Percentiles rank a stretch among this genome's conserved stretches.
Evolutionary conservation across 129 eudicot species (phyloP).

Genomic region (Escallonia herrerae): DNA sequence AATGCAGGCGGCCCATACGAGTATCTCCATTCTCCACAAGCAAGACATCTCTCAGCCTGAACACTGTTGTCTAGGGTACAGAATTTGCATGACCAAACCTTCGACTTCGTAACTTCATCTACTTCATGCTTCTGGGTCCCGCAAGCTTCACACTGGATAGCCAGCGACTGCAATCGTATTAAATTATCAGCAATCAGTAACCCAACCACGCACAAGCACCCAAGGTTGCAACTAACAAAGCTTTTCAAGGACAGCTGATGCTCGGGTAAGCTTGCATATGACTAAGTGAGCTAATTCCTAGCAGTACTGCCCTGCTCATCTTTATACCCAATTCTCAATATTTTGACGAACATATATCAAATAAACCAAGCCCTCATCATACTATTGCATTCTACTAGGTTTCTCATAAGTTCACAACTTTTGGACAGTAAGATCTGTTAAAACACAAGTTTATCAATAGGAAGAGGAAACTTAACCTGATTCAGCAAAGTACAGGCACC

Average conservation of each 20-base stretch:
- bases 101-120: slow-evolving; percentile 25
- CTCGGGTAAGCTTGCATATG: no score
- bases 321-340: no score
- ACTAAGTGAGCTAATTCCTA: no score
- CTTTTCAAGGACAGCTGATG: no score
- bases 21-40: slow-evolving; percentile 92
- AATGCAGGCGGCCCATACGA: slow-evolving; percentile 64
- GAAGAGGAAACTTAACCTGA: slow-evolving; percentile 33
- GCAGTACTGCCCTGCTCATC: no score
- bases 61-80: slow-evolving; percentile 55
- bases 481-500: slow-evolving; percentile 63
- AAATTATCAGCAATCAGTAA: no score
- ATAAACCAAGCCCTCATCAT: no score
- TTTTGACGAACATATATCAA: no score
- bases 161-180: slow-evolving; percentile 50
- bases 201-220: no score
- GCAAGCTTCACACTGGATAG: slow-evolving; percentile 71
- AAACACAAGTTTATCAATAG: not conserved
- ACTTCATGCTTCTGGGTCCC: slow-evolving; percentile 39
- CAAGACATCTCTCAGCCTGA: slow-evolving; percentile 46
- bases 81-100: slow-evolving; percentile 76
- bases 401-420: not conserved
- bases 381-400: no score
- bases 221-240: no score
- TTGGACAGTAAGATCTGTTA: not conserved